Base-by-base conservation (phyloP, 192 early-diverging fungal genomes). In the Chytriomyces sp. region DNA sequence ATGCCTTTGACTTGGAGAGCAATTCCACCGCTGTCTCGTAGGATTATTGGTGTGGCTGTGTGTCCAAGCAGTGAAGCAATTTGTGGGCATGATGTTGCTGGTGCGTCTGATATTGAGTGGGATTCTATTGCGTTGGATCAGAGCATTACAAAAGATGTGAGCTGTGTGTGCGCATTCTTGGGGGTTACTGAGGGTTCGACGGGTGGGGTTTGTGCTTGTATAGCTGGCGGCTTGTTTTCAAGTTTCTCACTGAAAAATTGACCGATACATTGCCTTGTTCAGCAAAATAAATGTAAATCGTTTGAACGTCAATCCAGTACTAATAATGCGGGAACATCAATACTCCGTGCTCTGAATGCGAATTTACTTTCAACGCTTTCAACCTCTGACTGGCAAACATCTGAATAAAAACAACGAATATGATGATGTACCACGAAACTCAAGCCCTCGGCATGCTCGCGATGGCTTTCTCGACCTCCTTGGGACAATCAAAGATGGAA, bases 41-140 rank as follows among this genome's bases (percentile, higher is more conserved):
- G 59, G 7, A 24, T 78, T 49, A 28, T 78, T 45, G 77, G 45
- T 7, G 68, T 23, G 46, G 63, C 61, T 50, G 61, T 78, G 6
- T 78, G 77, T 50, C 77, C 77, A 2, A 50, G 60, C 6, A 43
- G 43, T 16, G 77, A 78, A 72, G 67, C 43, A n/a, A 50, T 72
- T 24, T 49, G 44, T 50, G 77, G 62, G 10, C 68, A 71, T 50
- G 28, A 72, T 43, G 26, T 78, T 46, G 43, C 62, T 13, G 20
- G 18, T 10, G 47, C 72, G 1, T 6, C n/a, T 16, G 46, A 72
- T 46, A 23, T 77, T 8, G 73, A 75, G 46, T 75, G 57, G 72
- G 61, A 74, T 9, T 50, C 50, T 20, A n/a, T n/a, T 6, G 69
- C 24, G 13, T 20, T 57, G 53, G 53, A 57, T 35, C 35, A 35